A percentile compares a stretch with the other conserved stretches of the same genome.
Evolutionary conservation across 805 yeast species (phyloP).

Genomic region (Candida ponderosae): DNA sequence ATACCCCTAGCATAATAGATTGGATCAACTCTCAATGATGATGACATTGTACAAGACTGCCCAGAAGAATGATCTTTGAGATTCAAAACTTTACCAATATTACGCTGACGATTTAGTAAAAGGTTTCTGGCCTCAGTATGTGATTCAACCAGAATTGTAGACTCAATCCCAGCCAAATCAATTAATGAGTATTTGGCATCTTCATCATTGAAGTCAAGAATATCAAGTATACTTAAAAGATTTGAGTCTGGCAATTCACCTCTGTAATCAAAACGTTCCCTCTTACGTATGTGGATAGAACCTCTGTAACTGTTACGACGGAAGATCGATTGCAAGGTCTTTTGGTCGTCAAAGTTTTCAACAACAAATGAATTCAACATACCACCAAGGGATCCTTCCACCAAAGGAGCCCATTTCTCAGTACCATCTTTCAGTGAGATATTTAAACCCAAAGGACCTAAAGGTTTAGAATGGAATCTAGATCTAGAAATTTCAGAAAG

Average conservation of each 20-base stretch:
- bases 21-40: slow-evolving; percentile 43
- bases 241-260: slow-evolving; percentile 33
- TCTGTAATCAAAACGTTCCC: slow-evolving; percentile 50
- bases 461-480: slow-evolving; percentile 42
- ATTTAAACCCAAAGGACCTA: slow-evolving; percentile 74
- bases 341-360: slow-evolving; percentile 51
- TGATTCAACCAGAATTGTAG: slow-evolving; percentile 42
- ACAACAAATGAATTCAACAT: slow-evolving; percentile 62
- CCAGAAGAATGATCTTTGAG: slow-evolving; percentile 35
- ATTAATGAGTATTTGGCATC: slow-evolving; percentile 54
- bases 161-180: slow-evolving; percentile 55
- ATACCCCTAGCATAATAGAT: slow-evolving; percentile 26
- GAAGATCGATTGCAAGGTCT: slow-evolving; percentile 28
- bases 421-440: slow-evolving; percentile 49
- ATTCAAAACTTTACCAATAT: slow-evolving; percentile 35
- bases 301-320: slow-evolving; percentile 23
- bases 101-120: slow-evolving; percentile 26
- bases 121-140: slow-evolving; percentile 42
- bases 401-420: slow-evolving; percentile 47
- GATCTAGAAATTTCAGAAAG: slow-evolving; percentile 14
- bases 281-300: slow-evolving; percentile 41
- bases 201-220: slow-evolving; percentile 45
- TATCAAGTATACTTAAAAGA: slow-evolving; percentile 50
- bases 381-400: slow-evolving; percentile 47
- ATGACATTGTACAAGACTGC: slow-evolving; percentile 31